Evolutionary conservation across 768 basidiomycete species (phyloP).

Genomic region (Hemileccinum rubropunctum): DNA sequence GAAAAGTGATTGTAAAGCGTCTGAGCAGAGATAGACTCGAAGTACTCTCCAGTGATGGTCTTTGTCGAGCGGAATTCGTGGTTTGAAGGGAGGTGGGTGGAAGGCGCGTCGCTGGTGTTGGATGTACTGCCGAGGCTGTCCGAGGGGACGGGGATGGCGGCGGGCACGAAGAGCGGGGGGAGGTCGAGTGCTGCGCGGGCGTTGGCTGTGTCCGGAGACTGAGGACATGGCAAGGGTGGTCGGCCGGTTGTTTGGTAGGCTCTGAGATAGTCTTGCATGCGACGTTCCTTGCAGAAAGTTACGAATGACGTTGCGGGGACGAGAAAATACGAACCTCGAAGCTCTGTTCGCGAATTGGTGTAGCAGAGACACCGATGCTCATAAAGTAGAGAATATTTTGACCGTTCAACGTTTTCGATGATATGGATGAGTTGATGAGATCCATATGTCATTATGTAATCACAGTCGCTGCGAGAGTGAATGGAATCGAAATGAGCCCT

Average conservation of each 20-base stretch:
- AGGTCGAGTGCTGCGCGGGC: slow-evolving; percentile 46
- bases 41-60: slow-evolving; percentile 20
- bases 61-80: slow-evolving; percentile 30
- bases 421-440: neutral
- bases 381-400: slow-evolving; percentile 25
- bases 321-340: slow-evolving; percentile 25
- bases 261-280: slow-evolving; percentile 51
- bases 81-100: slow-evolving; percentile 15
- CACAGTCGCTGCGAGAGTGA: no score
- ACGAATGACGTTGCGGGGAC: neutral
- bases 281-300: slow-evolving; percentile 44
- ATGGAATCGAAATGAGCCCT: no score
- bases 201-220: slow-evolving; percentile 42
- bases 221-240: slow-evolving; percentile 49
- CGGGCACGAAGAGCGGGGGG: slow-evolving; percentile 51
- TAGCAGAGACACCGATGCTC: slow-evolving; percentile 24
- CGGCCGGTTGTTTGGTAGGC: slow-evolving; percentile 45
- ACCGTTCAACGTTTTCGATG: slow-evolving; percentile 9
- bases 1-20: slow-evolving; percentile 35
- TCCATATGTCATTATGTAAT: slow-evolving; percentile 14
- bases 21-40: slow-evolving; percentile 41
- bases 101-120: slow-evolving; percentile 1
- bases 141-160: slow-evolving; percentile 16
- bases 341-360: slow-evolving; percentile 15
- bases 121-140: neutral